Conservation (phyloP, 371 early-diverging fungal genomes). For the Sanchytrium tribonematis region DNA sequence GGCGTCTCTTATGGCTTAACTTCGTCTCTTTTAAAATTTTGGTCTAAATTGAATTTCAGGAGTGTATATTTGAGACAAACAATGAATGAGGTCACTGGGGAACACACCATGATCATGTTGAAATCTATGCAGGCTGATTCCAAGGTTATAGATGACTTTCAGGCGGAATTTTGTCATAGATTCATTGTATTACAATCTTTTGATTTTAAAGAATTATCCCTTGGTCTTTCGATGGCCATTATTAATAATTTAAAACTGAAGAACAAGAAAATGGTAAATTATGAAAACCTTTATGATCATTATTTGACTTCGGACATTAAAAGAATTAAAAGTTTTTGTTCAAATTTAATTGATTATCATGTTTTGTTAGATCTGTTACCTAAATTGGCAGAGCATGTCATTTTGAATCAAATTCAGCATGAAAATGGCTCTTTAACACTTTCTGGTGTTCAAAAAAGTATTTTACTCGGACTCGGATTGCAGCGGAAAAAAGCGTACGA, state of each 20-base stretch:
- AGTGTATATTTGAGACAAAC: slow-evolving; percentile 93
- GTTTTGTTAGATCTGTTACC: slow-evolving; percentile 77
- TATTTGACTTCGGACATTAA: slow-evolving; percentile 55
- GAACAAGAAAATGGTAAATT: neutral
- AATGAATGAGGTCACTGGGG: slow-evolving; percentile 85
- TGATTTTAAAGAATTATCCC: slow-evolving; percentile 55
- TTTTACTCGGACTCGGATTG: slow-evolving; percentile 58
- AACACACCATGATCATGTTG: slow-evolving; percentile 87
- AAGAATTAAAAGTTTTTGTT: slow-evolving; percentile 69
- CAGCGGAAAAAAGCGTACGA: slow-evolving; percentile 69
- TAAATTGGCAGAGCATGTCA: slow-evolving; percentile 41
- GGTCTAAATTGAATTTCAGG: slow-evolving; percentile 66
- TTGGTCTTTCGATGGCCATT: slow-evolving; percentile 47
- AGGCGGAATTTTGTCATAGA: slow-evolving; percentile 8
- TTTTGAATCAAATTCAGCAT: slow-evolving; percentile 21
- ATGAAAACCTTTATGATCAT: neutral
- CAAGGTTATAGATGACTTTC: neutral
- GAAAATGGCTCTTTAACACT: slow-evolving; percentile 19
- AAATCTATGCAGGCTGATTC: slow-evolving; percentile 26
- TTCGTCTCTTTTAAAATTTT: slow-evolving; percentile 65
- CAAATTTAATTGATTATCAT: slow-evolving; percentile 83
- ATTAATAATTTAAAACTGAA: slow-evolving; percentile 19
- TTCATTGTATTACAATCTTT: slow-evolving; percentile 57
- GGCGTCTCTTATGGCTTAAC: slow-evolving; percentile 94
- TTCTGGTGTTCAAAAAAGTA: slow-evolving; percentile 55